Conservation (phyloP, 352 stramenopile genomes). For the Phytophthora pisi region DNA sequence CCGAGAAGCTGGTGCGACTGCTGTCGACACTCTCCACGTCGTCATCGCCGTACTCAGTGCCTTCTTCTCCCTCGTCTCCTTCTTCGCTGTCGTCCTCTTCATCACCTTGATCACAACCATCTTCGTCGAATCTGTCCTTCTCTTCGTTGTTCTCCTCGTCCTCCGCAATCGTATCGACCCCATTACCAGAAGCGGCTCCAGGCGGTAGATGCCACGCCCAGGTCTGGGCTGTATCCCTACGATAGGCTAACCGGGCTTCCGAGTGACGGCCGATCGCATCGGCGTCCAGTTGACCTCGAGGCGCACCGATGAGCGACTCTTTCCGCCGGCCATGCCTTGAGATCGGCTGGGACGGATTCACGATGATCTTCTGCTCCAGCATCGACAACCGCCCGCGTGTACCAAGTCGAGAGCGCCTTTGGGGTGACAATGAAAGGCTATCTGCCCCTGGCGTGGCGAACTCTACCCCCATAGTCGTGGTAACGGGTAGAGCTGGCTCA, state of each 20-base stretch:
- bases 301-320: slow-evolving; percentile 52
- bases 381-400: slow-evolving; percentile 22
- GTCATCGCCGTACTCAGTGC: slow-evolving; percentile 20
- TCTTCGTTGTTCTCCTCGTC: slow-evolving; percentile 18
- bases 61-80: slow-evolving; percentile 26
- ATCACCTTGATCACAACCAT: slow-evolving; percentile 14
- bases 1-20: slow-evolving; percentile 27
- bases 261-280: slow-evolving; percentile 53
- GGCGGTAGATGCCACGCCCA: slow-evolving; percentile 51
- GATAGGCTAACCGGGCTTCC: slow-evolving; percentile 55
- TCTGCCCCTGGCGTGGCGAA: not conserved
- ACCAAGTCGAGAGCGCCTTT: slow-evolving; percentile 14
- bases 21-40: slow-evolving; percentile 31
- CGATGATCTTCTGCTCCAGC: slow-evolving; percentile 24
- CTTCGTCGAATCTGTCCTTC: slow-evolving; percentile 32
- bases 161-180: slow-evolving; percentile 26
- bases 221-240: slow-evolving; percentile 54
- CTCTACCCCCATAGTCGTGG: not conserved
- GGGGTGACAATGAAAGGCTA: slow-evolving; percentile 2
- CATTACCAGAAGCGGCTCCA: slow-evolving; percentile 10
- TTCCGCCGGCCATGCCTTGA: slow-evolving; percentile 22
- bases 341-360: slow-evolving; percentile 11
- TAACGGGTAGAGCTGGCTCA: slow-evolving; percentile 11
- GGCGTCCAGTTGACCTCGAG: slow-evolving; percentile 22
- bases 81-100: slow-evolving; percentile 25